phyloP scores from a whole-genome alignment of 768 basidiomycete genomes.

The Fistulinella prunicolor region DNA sequence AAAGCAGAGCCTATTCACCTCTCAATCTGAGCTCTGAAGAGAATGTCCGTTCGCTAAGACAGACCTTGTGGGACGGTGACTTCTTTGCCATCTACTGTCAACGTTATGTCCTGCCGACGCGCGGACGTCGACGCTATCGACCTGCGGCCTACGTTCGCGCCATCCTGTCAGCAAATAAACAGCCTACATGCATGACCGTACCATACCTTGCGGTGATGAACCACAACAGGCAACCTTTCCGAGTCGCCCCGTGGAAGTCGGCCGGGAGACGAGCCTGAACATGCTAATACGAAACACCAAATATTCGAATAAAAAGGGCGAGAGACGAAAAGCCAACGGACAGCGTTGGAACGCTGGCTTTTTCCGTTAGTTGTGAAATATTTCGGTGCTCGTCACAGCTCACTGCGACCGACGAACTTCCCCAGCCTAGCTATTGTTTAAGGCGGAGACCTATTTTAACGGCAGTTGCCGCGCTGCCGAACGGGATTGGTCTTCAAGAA shows the following conservation, averaged over 20 bases:
- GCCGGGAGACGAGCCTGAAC: slow-evolving; percentile 70
- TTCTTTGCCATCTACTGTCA: slow-evolving; percentile 96
- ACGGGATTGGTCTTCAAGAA: neutral
- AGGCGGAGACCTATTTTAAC: slow-evolving; percentile 20
- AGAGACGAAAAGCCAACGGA: slow-evolving; percentile 22
- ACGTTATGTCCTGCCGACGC: slow-evolving; percentile 76
- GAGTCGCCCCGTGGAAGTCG: slow-evolving; percentile 66
- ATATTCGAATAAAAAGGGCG: slow-evolving; percentile 7
- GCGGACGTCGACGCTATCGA: slow-evolving; percentile 64
- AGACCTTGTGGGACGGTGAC: slow-evolving; percentile 94
- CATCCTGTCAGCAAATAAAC: slow-evolving; percentile 1
- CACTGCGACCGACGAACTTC: slow-evolving; percentile 35
- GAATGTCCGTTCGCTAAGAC: slow-evolving; percentile 27
- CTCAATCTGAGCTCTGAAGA: slow-evolving; percentile 7
- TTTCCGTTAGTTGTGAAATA: slow-evolving; percentile 12
- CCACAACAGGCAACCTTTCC: slow-evolving; percentile 52
- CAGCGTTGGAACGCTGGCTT: slow-evolving; percentile 12
- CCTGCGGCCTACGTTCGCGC: slow-evolving; percentile 46
- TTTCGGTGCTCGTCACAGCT: slow-evolving; percentile 41
- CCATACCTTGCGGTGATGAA: slow-evolving; percentile 36
- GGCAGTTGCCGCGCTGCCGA: slow-evolving; percentile 11
- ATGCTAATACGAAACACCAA: slow-evolving; percentile 37
- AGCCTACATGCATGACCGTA: neutral
- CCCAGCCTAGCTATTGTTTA: slow-evolving; percentile 9
- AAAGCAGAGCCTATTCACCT: slow-evolving; percentile 75